Conservation (phyloP, 352 stramenopile species). For the Globisporangium recalcitrans region DNA sequence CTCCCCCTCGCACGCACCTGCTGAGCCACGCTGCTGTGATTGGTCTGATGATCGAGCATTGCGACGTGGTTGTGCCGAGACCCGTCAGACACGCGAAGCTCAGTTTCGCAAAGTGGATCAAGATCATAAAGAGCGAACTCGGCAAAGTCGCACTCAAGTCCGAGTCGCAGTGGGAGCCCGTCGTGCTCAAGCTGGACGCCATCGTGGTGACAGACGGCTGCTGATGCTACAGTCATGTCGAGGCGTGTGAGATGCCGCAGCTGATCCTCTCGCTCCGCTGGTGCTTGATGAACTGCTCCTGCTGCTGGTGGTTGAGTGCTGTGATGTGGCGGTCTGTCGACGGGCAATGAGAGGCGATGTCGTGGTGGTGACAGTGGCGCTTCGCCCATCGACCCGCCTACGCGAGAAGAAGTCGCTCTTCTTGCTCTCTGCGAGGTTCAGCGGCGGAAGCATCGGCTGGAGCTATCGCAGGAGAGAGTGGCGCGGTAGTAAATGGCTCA, state of each 20-base stretch:
- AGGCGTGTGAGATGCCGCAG: no score
- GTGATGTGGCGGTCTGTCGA: not conserved
- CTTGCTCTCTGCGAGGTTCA: conserved; percentile 35
- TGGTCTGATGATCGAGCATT: no score
- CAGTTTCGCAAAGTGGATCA: not conserved
- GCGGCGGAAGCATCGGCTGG: conserved; percentile 31
- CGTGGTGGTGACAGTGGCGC: conserved; percentile 3
- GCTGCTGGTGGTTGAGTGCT: not conserved
- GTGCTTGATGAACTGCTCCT: no score
- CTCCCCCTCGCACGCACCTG: no score
- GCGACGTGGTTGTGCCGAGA: no score
- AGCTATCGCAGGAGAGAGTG: not conserved
- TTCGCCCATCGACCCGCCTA: conserved; percentile 22
- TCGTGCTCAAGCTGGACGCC: not conserved
- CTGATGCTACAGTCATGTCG: no score
- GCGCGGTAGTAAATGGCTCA: not conserved
- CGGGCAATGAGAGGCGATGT: not conserved
- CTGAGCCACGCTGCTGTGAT: no score
- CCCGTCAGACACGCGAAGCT: not conserved
- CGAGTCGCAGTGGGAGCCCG: not conserved
- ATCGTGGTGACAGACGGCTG: no score
- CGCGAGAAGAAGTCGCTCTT: conserved; percentile 33
- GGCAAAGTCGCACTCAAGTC: not conserved
- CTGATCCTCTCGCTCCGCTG: no score
- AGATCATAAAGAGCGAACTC: not conserved